These are phyloP conservation scores for Casaregolazyma lundiana DNA, from an alignment of 1,139 yeast species.

Conservation along the genomic window DNA sequence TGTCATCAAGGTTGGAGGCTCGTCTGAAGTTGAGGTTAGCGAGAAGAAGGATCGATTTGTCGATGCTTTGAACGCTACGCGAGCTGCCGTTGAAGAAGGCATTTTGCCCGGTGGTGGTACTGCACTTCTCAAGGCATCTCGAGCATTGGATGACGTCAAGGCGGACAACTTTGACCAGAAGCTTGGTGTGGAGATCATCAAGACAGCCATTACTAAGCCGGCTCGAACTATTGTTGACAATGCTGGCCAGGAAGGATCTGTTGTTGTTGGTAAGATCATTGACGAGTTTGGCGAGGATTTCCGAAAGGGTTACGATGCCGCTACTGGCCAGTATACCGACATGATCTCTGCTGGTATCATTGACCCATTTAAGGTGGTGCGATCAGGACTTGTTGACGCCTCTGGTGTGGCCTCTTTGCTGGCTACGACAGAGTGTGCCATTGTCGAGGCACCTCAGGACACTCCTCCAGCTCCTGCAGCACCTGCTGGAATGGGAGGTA, in stretches of 20 bases:
- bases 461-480: conserved; percentile 65
- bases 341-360: conserved; percentile 97
- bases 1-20: conserved; percentile 95
- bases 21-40: conserved; percentile 98
- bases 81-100: conserved; percentile 99
- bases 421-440: conserved; percentile 98
- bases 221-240: conserved; percentile 96
- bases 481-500: conserved; percentile 62
- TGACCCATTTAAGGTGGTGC: conserved; percentile 98
- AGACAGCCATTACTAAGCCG: conserved; percentile 94
- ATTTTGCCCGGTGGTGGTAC: conserved; percentile 99
- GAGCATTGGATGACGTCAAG: conserved; percentile 70
- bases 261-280: conserved; percentile 86
- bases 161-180: conserved; percentile 95
- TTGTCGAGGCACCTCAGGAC: conserved; percentile 95
- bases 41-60: conserved; percentile 99
- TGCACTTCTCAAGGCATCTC: conserved; percentile 92
- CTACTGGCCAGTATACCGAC: conserved; percentile 91
- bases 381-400: conserved; percentile 95
- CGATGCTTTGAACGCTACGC: conserved; percentile 97
- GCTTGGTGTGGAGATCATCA: conserved; percentile 94
- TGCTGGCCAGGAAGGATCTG: conserved; percentile 99
- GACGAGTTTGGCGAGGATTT: conserved; percentile 82
- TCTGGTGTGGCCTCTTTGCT: conserved; percentile 96
- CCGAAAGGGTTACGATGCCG: conserved; percentile 89